phyloP scores from a whole-genome alignment of 768 basidiomycete species.

The Mycena galericulata region DNA sequence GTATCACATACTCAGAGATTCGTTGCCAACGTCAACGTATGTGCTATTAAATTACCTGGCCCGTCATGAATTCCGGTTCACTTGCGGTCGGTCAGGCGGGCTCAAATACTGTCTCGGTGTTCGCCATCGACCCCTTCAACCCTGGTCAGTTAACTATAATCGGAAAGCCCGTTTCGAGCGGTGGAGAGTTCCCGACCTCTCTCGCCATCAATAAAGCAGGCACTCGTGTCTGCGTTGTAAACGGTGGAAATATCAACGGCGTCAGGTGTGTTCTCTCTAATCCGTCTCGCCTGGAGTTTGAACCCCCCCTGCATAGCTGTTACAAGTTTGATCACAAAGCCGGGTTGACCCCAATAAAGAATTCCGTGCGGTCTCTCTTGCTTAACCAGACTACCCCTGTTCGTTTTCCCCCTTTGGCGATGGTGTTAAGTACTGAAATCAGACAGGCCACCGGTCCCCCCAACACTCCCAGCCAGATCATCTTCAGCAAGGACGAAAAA shows the following conservation, averaged over 20 bases:
- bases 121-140: conserved; percentile 47
- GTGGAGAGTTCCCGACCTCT: conserved; percentile 55
- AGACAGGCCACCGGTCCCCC: conserved; percentile 28
- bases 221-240: conserved; percentile 47
- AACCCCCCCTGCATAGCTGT: neutral
- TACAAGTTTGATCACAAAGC: conserved; percentile 6
- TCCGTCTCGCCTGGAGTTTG: neutral
- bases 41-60: neutral
- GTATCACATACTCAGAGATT: conserved; percentile 17
- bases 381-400: conserved; percentile 35
- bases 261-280: conserved; percentile 43
- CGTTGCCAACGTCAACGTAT: conserved; percentile 29
- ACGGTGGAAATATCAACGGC: conserved; percentile 50
- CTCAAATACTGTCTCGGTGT: conserved; percentile 52
- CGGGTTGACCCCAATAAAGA: conserved; percentile 43
- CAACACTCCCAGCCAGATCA: conserved; percentile 41
- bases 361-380: conserved; percentile 45
- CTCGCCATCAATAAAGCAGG: conserved; percentile 48
- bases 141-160: conserved; percentile 46
- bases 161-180: conserved; percentile 48
- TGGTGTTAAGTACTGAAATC: neutral
- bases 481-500: conserved; percentile 47
- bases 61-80: neutral
- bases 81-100: conserved; percentile 43
- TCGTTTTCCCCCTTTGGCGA: conserved; percentile 22